Evolutionary conservation across 768 basidiomycete genomes (phyloP).

Genomic region (Leucosporidium scottii): DNA sequence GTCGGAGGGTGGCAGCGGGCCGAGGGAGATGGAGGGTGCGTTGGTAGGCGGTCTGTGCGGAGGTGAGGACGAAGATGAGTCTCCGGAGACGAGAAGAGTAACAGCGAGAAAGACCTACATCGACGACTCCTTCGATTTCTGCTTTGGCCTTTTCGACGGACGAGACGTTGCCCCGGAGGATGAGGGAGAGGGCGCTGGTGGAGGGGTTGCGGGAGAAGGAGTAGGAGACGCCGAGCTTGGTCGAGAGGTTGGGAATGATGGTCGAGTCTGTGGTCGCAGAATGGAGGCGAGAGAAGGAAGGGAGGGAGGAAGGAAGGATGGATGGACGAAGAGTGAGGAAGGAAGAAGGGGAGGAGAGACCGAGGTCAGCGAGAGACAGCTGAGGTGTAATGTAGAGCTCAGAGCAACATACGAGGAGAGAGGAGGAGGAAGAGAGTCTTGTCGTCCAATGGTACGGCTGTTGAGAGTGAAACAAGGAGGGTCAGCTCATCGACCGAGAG

Average conservation of each 20-base stretch:
- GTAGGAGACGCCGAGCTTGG: constrained; percentile 9
- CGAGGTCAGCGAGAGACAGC: background rate
- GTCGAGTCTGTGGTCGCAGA: constrained; percentile 3
- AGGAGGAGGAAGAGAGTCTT: constrained; percentile 26
- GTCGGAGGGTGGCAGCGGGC: background rate
- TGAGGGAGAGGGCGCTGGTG: constrained; percentile 1
- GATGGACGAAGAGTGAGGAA: too few species aligned
- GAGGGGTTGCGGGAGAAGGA: constrained; percentile 11
- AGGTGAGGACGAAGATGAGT: too few species aligned
- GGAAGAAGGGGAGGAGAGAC: background rate
- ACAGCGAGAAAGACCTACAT: background rate
- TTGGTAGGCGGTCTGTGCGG: background rate
- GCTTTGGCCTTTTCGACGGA: background rate
- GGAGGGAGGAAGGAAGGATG: background rate
- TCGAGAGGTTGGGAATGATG: constrained; percentile 8
- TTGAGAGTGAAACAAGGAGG: too few species aligned
- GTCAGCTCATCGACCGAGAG: background rate
- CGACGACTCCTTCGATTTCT: constrained; percentile 18
- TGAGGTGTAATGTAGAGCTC: background rate
- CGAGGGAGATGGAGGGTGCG: too few species aligned
- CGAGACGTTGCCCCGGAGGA: constrained; percentile 1
- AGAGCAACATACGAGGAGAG: constrained; percentile 14
- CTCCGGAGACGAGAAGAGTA: background rate
- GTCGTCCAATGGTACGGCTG: constrained; percentile 15
- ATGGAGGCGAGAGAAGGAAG: too few species aligned